phyloP scores from a whole-genome alignment of 306 rosid species.

The Abrus precatorius region DNA sequence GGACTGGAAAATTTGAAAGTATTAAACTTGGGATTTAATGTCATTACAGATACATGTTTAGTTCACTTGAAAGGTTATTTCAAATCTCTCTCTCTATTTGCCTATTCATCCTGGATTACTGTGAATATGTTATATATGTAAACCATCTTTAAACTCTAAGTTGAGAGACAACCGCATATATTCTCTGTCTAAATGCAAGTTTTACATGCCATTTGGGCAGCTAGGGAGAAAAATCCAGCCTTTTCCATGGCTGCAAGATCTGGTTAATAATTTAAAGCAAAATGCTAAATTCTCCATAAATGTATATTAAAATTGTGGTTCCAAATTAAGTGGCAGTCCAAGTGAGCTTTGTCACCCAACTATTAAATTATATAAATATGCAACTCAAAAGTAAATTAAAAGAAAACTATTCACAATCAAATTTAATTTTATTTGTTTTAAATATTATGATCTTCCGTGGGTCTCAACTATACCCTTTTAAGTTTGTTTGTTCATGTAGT shows the following conservation, averaged over 20 bases:
- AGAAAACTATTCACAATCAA: neutral
- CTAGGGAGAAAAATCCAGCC: constrained; percentile 26
- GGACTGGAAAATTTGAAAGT: constrained; percentile 80
- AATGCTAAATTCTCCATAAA: neutral
- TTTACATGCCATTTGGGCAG: neutral
- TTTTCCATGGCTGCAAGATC: constrained; percentile 1
- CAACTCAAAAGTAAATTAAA: neutral
- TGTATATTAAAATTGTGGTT: neutral
- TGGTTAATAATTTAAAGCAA: neutral
- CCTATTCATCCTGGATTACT: neutral
- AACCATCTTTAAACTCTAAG: neutral
- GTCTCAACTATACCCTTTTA: constrained; percentile 5
- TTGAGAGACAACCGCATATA: neutral
- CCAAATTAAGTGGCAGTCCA: neutral
- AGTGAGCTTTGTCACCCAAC: neutral
- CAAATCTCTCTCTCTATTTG: constrained; percentile 10
- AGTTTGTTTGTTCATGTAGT: neutral
- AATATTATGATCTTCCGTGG: neutral
- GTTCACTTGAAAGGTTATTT: constrained; percentile 80
- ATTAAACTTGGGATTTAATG: constrained; percentile 83
- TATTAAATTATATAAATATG: neutral
- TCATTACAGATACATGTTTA: constrained; percentile 76
- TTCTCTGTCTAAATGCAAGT: neutral
- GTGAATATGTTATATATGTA: neutral
- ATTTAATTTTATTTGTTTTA: constrained; percentile 6